Percentiles rank a stretch among this genome's conserved stretches.
phyloP scores from a whole-genome alignment of 2,329 filamentous ascomycete species.

The Fusarium liriodendri region DNA sequence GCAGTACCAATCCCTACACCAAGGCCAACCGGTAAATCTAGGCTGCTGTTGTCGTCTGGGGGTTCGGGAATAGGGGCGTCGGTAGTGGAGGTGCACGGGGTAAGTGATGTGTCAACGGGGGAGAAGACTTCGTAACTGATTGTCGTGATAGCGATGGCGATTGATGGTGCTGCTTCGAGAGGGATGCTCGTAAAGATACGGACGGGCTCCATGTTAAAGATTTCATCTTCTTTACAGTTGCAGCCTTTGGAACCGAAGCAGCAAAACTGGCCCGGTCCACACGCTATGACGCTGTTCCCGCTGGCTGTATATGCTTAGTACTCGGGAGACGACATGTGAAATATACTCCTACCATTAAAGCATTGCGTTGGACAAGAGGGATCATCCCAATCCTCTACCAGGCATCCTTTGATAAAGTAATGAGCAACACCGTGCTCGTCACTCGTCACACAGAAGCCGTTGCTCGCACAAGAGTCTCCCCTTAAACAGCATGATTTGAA shows the following conservation, averaged over 20 bases:
- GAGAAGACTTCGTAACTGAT: background rate
- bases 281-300: background rate
- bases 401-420: background rate
- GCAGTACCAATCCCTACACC: background rate
- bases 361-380: background rate
- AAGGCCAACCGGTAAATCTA: background rate
- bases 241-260: background rate
- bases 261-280: background rate
- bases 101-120: background rate
- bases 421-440: background rate
- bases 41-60: background rate
- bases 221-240: background rate
- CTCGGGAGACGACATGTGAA: background rate
- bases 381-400: background rate
- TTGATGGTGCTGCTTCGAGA: background rate
- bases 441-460: background rate
- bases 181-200: background rate
- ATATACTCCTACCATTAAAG: background rate
- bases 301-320: background rate
- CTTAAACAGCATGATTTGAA: background rate
- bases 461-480: background rate
- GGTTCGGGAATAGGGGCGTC: background rate
- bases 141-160: background rate
- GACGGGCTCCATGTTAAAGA: background rate
- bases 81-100: background rate